These are phyloP conservation scores for Truncatella angustata DNA, from an alignment of 2,329 filamentous ascomycete species.

Conservation along the genomic window DNA sequence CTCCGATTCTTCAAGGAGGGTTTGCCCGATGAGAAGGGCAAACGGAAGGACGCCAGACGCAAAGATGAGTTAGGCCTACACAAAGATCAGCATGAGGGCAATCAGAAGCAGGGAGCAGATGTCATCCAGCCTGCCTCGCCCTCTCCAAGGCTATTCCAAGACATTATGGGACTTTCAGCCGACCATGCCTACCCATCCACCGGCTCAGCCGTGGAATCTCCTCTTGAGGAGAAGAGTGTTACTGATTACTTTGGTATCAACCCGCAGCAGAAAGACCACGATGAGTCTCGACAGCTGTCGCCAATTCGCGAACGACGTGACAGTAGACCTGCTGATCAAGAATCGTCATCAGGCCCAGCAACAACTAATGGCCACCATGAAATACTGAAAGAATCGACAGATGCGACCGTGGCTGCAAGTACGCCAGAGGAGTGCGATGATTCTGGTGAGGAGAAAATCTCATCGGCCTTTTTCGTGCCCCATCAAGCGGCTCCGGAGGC, in stretches of 20 bases:
- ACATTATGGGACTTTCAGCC: conserved; percentile 17
- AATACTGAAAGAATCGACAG: conserved; percentile 35
- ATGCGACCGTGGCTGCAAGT: conserved; percentile 36
- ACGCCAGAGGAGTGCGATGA: conserved; percentile 51
- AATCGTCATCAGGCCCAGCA: background rate
- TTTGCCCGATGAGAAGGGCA: conserved; percentile 56
- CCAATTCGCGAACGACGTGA: conserved; percentile 12
- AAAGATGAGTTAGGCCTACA: conserved; percentile 15
- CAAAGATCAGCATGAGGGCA: conserved; percentile 33
- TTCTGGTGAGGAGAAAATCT: conserved; percentile 81
- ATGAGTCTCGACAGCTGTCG: conserved; percentile 12
- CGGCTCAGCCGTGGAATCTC: conserved; percentile 13
- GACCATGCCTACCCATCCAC: conserved; percentile 17
- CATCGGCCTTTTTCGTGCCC: conserved; percentile 79
- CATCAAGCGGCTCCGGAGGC: conserved; percentile 54
- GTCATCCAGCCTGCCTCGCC: conserved; percentile 14
- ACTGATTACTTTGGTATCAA: conserved; percentile 25
- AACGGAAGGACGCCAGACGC: conserved; percentile 47
- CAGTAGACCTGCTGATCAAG: conserved; percentile 1
- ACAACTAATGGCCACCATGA: conserved; percentile 7
- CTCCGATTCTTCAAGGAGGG: conserved; percentile 67
- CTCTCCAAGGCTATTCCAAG: conserved; percentile 22
- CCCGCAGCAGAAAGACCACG: conserved; percentile 15
- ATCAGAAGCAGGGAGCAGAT: conserved; percentile 9
- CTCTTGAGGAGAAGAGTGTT: conserved; percentile 13